Percentiles rank a stretch among this genome's conserved stretches.
phyloP scores from a whole-genome alignment of 2,329 filamentous ascomycete species.

The Phialophora tarda region DNA sequence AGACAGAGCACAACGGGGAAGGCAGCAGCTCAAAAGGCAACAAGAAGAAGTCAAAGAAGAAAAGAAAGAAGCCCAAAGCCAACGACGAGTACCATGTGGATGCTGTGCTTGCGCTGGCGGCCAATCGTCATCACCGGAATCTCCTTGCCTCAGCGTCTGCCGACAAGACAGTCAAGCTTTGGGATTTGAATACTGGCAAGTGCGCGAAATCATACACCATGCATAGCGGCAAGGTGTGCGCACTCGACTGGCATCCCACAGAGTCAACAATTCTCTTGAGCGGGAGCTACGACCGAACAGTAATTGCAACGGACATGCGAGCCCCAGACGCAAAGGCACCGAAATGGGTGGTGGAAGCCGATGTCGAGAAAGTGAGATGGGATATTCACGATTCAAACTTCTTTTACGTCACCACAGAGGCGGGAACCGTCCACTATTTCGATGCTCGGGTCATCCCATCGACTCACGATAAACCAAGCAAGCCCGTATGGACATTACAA shows the following conservation, averaged over 20 bases:
- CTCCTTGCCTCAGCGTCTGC: constrained; percentile 92
- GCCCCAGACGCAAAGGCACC: constrained; percentile 81
- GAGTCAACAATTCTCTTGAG: constrained; percentile 89
- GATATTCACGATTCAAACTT: constrained; percentile 89
- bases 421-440: constrained; percentile 88
- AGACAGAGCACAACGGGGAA: constrained; percentile 47
- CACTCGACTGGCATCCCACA: constrained; percentile 86
- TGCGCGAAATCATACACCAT: constrained; percentile 95
- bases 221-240: constrained; percentile 98
- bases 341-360: constrained; percentile 91
- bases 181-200: constrained; percentile 90
- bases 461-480: constrained; percentile 68
- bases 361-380: constrained; percentile 92
- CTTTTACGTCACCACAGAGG: constrained; percentile 95
- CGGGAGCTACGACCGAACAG: constrained; percentile 92
- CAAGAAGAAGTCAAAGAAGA: constrained; percentile 77
- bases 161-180: constrained; percentile 96
- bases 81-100: constrained; percentile 95
- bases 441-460: constrained; percentile 71
- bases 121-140: constrained; percentile 92
- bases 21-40: constrained; percentile 39
- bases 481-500: constrained; percentile 91
- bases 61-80: constrained; percentile 85
- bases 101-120: constrained; percentile 85
- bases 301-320: constrained; percentile 95